Evolutionary conservation across 768 basidiomycete genomes (phyloP).

Genomic region (Boletus subparvulus): DNA sequence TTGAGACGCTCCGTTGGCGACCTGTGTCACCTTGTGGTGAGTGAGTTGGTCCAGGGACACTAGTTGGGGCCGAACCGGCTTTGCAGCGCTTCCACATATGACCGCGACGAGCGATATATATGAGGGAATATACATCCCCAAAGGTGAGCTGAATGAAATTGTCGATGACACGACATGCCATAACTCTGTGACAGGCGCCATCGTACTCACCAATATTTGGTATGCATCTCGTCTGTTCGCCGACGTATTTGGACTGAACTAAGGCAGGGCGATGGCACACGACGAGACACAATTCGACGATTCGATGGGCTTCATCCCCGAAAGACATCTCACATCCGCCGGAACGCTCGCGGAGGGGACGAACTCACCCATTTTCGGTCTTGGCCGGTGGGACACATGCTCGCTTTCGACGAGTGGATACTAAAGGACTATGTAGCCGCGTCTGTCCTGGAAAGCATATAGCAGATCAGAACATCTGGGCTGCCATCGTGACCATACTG

Average conservation of each 20-base stretch:
- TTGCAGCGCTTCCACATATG: conserved; percentile 25
- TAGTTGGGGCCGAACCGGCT: background rate
- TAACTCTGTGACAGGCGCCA: conserved; percentile 9
- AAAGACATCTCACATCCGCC: conserved; percentile 44
- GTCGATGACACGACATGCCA: background rate
- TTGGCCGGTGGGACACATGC: conserved; percentile 24
- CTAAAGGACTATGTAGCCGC: conserved; percentile 17
- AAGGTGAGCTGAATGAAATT: conserved; percentile 15
- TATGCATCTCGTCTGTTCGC: background rate
- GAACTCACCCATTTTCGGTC: conserved; percentile 15
- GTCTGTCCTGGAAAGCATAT: conserved; percentile 37
- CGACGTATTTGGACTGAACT: background rate
- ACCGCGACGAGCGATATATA: conserved; percentile 26
- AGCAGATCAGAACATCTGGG: conserved; percentile 35
- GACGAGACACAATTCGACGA: conserved; percentile 52
- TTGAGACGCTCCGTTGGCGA: conserved; percentile 35
- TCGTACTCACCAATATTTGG: conserved; percentile 29
- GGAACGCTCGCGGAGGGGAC: conserved; percentile 15
- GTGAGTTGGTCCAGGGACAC: background rate
- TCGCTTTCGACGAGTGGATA: background rate
- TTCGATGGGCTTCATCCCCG: conserved; percentile 53
- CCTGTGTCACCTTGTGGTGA: conserved; percentile 30
- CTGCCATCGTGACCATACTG: conserved; percentile 31
- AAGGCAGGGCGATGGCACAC: conserved; percentile 45
- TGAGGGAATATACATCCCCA: conserved; percentile 31